Conservation (phyloP, 169 alveolate species). For the Ichthyophthirius multifiliis region DNA sequence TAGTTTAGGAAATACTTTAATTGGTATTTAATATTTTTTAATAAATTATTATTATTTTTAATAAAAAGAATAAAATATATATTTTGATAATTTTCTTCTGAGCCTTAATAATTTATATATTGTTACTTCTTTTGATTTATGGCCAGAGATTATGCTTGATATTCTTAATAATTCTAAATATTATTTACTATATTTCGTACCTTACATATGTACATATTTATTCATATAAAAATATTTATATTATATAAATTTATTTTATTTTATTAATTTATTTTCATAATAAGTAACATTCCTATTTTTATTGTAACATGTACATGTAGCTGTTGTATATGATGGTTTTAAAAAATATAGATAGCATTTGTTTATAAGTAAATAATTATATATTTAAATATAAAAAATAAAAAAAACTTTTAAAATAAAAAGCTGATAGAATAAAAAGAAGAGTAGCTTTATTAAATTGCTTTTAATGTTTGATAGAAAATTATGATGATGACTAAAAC, state of each 20-base stretch:
- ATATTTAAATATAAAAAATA: neutral
- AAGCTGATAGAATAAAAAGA: constrained; percentile 7
- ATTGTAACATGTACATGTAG: constrained; percentile 25
- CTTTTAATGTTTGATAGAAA: neutral
- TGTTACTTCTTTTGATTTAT: constrained; percentile 24
- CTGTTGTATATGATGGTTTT: constrained; percentile 44
- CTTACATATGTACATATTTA: neutral
- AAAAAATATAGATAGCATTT: constrained; percentile 15
- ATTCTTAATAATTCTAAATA: neutral
- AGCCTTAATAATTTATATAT: constrained; percentile 8
- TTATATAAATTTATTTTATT: too few relatives aligned
- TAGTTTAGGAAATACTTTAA: constrained; percentile 18
- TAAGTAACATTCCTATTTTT: constrained; percentile 14
- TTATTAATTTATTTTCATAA: too few relatives aligned
- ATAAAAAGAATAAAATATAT: neutral
- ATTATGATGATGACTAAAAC: too few relatives aligned
- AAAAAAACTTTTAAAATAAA: neutral
- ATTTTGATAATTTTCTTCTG: constrained; percentile 10
- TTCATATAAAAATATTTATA: neutral
- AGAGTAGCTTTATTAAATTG: neutral
- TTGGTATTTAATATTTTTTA: constrained; percentile 7
- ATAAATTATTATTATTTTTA: neutral
- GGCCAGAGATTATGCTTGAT: constrained; percentile 26
- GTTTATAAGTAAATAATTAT: neutral
- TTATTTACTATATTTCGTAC: constrained; percentile 16